Evolutionary conservation across 345 rosid species (phyloP).

Genomic region (Arabidopsis suecica): DNA sequence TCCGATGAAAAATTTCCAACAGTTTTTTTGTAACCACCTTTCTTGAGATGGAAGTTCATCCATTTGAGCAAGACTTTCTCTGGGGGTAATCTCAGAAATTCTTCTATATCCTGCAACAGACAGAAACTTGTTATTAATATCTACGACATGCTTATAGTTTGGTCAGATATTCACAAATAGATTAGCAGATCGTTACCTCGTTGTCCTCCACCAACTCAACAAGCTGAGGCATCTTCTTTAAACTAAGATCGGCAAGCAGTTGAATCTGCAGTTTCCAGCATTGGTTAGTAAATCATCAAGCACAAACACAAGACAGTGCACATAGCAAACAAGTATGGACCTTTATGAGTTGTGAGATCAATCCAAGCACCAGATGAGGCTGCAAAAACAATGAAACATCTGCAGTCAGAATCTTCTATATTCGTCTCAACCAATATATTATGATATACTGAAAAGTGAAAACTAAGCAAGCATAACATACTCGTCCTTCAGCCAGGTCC

Average conservation of each 20-base stretch:
- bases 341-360: slow-evolving; percentile 98
- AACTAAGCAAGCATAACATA: slow-evolving; percentile 47
- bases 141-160: neutral
- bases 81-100: slow-evolving; percentile 84
- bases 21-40: slow-evolving; percentile 86
- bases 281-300: slow-evolving; percentile 10
- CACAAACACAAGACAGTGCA: slow-evolving; percentile 8
- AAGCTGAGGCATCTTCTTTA: slow-evolving; percentile 97
- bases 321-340: slow-evolving; percentile 43
- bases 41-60: slow-evolving; percentile 95
- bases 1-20: slow-evolving; percentile 88
- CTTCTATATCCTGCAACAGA: slow-evolving; percentile 80
- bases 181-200: slow-evolving; percentile 53
- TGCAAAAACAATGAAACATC: slow-evolving; percentile 48
- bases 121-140: neutral
- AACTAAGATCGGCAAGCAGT: slow-evolving; percentile 85
- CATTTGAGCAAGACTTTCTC: slow-evolving; percentile 88
- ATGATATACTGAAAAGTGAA: slow-evolving; percentile 27
- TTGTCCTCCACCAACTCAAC: slow-evolving; percentile 88
- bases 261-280: slow-evolving; percentile 66
- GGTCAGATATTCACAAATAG: slow-evolving; percentile 19
- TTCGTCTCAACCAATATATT: neutral
- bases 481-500: slow-evolving; percentile 94
- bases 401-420: neutral
- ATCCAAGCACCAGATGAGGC: slow-evolving; percentile 93